Evolutionary conservation across 306 rosid species (phyloP).

Genomic region (Rosa rugosa): DNA sequence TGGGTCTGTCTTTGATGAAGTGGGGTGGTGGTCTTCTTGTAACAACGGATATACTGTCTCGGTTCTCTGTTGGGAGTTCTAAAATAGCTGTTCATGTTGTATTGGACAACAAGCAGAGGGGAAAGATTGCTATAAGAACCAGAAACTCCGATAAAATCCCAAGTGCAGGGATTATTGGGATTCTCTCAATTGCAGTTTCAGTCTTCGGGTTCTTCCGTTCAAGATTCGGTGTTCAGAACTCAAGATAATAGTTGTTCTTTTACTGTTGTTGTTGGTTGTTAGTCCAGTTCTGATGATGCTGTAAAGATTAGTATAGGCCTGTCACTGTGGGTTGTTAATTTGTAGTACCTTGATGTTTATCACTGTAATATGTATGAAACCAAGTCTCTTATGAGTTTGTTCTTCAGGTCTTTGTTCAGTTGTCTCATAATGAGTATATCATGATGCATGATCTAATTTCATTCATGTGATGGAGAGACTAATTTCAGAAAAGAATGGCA

Average conservation of each 20-base stretch:
- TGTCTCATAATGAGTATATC: neutral
- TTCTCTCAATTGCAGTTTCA: slow-evolving; percentile 28
- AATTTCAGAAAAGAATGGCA: too few species aligned
- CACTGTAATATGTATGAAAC: slow-evolving; percentile 3
- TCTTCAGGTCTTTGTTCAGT: neutral
- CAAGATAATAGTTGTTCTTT: neutral
- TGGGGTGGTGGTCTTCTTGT: slow-evolving; percentile 19
- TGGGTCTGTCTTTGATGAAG: slow-evolving; percentile 31
- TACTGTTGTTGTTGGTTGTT: neutral
- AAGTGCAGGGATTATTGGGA: slow-evolving; percentile 20
- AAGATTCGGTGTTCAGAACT: slow-evolving; percentile 5
- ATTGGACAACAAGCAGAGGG: slow-evolving; percentile 24
- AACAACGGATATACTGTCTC: slow-evolving; percentile 15
- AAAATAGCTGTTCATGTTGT: slow-evolving; percentile 18
- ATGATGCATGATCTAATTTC: slow-evolving; percentile 1
- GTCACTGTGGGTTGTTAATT: neutral
- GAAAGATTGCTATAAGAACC: slow-evolving; percentile 22
- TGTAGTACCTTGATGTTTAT: neutral
- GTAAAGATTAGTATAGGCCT: neutral
- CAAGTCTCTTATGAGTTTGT: slow-evolving; percentile 9
- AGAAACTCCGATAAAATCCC: slow-evolving; percentile 28
- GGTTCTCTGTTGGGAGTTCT: slow-evolving; percentile 23
- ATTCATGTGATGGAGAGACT: too few species aligned
- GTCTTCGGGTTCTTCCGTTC: slow-evolving; percentile 18
- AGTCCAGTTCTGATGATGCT: neutral